Conservation (phyloP, 306 rosid species). For the Quillaja saponaria region DNA sequence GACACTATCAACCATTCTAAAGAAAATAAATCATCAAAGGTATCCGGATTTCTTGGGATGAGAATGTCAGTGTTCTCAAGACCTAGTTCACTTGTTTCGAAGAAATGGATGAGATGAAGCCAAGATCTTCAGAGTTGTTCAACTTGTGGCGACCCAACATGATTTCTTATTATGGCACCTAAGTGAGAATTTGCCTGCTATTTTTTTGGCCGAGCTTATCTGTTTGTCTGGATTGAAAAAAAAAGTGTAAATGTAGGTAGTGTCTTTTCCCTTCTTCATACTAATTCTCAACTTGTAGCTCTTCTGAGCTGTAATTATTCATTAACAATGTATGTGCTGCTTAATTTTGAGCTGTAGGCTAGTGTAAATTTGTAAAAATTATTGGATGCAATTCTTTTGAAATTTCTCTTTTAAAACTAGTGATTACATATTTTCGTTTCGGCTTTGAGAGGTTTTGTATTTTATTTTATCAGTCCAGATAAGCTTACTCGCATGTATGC, state of each 20-base stretch:
- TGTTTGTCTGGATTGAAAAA: not conserved
- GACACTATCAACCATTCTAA: constrained; percentile 29
- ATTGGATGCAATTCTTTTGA: not conserved
- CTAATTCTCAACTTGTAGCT: constrained; percentile 20
- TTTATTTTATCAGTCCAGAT: too few relatives aligned
- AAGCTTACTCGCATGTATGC: too few relatives aligned
- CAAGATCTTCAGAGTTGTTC: constrained; percentile 2
- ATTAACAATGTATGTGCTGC: constrained; percentile 29
- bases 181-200: not conserved
- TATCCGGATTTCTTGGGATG: constrained; percentile 41
- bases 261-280: constrained; percentile 9
- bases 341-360: constrained; percentile 26
- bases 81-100: constrained; percentile 26
- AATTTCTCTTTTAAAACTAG: too few relatives aligned
- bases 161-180: constrained; percentile 5
- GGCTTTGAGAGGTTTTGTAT: too few relatives aligned
- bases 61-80: constrained; percentile 45
- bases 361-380: not conserved
- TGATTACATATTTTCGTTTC: too few relatives aligned
- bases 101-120: constrained; percentile 46
- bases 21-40: constrained; percentile 49
- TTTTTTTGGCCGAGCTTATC: constrained; percentile 14
- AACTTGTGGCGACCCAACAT: not conserved
- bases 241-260: not conserved
- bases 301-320: constrained; percentile 24